These are phyloP conservation scores for Sporothrix pallida DNA, from an alignment of 2,329 filamentous ascomycete species.

Conservation along the genomic window DNA sequence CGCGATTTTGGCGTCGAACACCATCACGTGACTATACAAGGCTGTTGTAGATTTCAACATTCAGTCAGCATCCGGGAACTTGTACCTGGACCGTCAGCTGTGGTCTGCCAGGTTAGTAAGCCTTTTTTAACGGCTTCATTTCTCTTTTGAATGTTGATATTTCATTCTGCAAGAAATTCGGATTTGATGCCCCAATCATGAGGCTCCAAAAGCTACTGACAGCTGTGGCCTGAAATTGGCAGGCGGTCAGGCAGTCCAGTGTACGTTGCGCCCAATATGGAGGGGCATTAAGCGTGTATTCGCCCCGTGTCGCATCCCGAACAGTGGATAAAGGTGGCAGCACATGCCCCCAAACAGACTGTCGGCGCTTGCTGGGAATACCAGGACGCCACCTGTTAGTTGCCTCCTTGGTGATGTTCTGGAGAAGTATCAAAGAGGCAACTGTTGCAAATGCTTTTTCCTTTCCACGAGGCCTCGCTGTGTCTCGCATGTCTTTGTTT, in stretches of 20 bases:
- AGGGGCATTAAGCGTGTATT: not conserved
- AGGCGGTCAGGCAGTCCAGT: not conserved
- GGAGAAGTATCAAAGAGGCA: not conserved
- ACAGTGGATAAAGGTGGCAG: constrained; percentile 15
- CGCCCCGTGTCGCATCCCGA: not conserved
- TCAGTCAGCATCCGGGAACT: not conserved
- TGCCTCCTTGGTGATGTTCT: not conserved
- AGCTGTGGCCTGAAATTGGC: constrained; percentile 4
- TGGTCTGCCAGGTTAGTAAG: too few relatives aligned
- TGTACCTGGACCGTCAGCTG: not conserved
- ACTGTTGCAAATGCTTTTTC: not conserved
- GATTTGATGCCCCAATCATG: not conserved
- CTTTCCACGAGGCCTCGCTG: not conserved
- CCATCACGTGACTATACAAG: constrained; percentile 4
- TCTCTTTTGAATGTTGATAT: not conserved
- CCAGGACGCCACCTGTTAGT: not conserved
- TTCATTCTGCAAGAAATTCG: not conserved
- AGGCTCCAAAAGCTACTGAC: not conserved
- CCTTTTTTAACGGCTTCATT: too few relatives aligned
- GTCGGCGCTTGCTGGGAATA: not conserved
- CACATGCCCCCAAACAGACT: not conserved
- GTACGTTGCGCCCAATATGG: not conserved
- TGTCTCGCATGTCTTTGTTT: constrained; percentile 14
- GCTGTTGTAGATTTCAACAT: not conserved
- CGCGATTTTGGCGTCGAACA: not conserved